Conservation (phyloP, 2,329 filamentous ascomycete genomes). For the Aschersonia sp. region DNA sequence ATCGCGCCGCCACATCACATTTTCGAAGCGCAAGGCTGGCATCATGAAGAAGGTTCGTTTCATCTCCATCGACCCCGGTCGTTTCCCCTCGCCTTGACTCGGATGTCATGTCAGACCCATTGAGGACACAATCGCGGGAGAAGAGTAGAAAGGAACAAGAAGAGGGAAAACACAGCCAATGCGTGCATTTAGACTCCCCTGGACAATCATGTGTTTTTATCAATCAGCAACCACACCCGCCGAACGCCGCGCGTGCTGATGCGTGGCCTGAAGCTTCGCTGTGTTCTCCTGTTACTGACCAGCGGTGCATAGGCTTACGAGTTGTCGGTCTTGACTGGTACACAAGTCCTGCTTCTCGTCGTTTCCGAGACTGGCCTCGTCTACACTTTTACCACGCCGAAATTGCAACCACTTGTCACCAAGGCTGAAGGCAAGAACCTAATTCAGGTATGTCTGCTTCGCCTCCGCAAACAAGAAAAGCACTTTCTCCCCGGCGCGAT, state of each 20-base stretch:
- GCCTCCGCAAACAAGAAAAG: not conserved
- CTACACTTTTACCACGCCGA: conserved; percentile 96
- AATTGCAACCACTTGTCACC: conserved; percentile 93
- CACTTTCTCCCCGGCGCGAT: no score
- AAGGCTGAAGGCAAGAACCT: conserved; percentile 99
- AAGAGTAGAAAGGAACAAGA: not conserved
- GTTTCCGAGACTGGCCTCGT: conserved; percentile 95
- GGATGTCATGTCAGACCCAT: not conserved
- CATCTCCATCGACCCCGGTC: not conserved
- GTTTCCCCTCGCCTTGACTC: not conserved
- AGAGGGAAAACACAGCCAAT: no score
- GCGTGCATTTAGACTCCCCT: no score
- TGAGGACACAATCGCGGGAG: not conserved
- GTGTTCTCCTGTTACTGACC: not conserved
- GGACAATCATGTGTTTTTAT: no score
- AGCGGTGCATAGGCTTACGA: conserved; percentile 65
- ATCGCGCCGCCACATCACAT: conserved; percentile 97
- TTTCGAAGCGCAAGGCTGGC: conserved; percentile 98
- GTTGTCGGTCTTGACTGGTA: conserved; percentile 90
- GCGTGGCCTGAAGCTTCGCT: no score
- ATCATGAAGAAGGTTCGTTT: conserved; percentile 98
- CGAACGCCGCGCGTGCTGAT: no score
- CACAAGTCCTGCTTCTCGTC: conserved; percentile 89
- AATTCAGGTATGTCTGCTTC: conserved; percentile 57
- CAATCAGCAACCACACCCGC: no score